Conservation (phyloP, 108 stramenopile species). For the Mediolabrus comicus region DNA sequence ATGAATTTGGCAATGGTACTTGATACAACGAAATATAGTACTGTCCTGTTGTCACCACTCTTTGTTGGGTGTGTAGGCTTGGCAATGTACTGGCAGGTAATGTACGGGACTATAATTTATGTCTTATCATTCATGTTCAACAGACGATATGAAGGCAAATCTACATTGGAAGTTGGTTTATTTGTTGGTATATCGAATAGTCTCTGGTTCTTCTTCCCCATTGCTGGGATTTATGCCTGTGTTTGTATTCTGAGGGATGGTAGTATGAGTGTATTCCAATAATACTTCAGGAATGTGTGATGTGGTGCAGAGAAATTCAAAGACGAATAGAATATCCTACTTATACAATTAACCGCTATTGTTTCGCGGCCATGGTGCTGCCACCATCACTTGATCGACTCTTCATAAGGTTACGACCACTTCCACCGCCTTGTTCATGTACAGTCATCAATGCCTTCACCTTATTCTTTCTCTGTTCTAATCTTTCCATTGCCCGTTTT, state of each 20-base stretch:
- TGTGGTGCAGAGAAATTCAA: no score
- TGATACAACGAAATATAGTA: neutral
- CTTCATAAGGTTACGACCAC: neutral
- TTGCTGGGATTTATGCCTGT: conserved; percentile 61
- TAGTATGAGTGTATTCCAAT: conserved; percentile 47
- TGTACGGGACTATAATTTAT: conserved; percentile 83
- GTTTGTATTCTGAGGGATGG: conserved; percentile 64
- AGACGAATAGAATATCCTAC: neutral
- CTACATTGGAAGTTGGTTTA: conserved; percentile 47
- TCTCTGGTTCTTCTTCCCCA: conserved; percentile 76
- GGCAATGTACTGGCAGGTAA: conserved; percentile 77
- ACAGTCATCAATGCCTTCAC: neutral
- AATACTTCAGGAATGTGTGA: no score
- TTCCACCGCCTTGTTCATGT: neutral
- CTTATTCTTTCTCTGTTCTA: conserved; percentile 14
- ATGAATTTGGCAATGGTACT: conserved; percentile 66
- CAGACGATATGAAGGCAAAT: conserved; percentile 57
- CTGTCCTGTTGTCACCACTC: conserved; percentile 22
- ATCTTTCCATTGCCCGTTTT: conserved; percentile 19
- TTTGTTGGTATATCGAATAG: conserved; percentile 79
- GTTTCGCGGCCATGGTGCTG: neutral
- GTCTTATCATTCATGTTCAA: conserved; percentile 71
- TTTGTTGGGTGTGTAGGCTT: conserved; percentile 63
- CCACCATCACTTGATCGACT: neutral
- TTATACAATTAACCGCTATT: neutral